phyloP scores from a whole-genome alignment of 345 rosid genomes.

The Salix suchowensis region DNA sequence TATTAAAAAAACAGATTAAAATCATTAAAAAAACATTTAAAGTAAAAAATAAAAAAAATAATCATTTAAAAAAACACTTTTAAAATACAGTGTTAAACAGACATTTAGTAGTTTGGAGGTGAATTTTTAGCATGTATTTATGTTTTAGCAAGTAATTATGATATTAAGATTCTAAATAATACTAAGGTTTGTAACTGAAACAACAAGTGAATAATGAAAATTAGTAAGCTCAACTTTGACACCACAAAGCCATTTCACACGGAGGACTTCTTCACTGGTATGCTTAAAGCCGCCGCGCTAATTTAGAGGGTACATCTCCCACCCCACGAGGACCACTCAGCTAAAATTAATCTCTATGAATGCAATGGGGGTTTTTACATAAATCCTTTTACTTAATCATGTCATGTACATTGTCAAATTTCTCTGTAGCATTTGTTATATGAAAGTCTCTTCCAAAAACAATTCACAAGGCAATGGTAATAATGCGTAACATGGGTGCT shows the following conservation, averaged over 20 bases:
- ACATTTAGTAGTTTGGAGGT: not conserved
- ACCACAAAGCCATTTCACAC: not conserved
- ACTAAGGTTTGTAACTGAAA: not conserved
- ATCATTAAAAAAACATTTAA: too few relatives aligned
- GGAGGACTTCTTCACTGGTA: not conserved
- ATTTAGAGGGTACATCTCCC: not conserved
- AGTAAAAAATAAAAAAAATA: too few relatives aligned
- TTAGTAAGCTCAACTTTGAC: not conserved
- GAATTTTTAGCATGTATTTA: not conserved
- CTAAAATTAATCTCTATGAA: not conserved
- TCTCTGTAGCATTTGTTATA: not conserved
- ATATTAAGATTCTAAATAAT: too few relatives aligned
- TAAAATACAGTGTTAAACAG: not conserved
- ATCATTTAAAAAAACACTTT: too few relatives aligned
- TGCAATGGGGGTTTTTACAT: not conserved
- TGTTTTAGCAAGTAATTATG: too few relatives aligned
- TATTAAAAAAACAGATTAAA: too few relatives aligned
- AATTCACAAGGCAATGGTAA: not conserved
- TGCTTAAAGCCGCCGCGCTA: not conserved
- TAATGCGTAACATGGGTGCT: not conserved
- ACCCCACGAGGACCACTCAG: not conserved
- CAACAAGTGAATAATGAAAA: too few relatives aligned
- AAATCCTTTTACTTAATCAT: not conserved
- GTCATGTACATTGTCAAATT: not conserved
- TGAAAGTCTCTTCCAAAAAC: not conserved